These are phyloP conservation scores for Saposhnikovia divaricata DNA, from an alignment of 129 eudicot species.

Conservation along the genomic window DNA sequence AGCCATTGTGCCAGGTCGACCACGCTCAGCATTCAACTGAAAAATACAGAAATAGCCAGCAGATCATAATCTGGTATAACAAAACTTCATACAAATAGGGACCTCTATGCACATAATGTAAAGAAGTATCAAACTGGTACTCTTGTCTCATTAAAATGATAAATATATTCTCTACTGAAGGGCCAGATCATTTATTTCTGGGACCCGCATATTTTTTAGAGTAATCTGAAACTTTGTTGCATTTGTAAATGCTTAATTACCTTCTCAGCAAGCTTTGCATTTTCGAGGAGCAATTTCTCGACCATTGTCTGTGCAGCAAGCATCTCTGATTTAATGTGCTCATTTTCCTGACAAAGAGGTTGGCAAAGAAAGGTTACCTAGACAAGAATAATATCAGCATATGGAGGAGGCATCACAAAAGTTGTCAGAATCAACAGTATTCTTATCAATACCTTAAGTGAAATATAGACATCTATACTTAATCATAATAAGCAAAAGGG, in stretches of 20 bases:
- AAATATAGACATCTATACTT: background rate
- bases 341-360: slow-evolving; percentile 29
- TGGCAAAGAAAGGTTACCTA: slow-evolving; percentile 12
- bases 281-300: slow-evolving; percentile 59
- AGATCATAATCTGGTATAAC: background rate
- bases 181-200: background rate
- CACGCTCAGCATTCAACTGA: slow-evolving; percentile 59
- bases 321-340: slow-evolving; percentile 34
- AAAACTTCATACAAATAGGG: background rate
- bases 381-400: background rate
- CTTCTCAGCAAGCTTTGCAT: slow-evolving; percentile 65
- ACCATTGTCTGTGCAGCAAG: slow-evolving; percentile 53
- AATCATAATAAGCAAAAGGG: too few species aligned
- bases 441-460: background rate
- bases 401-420: background rate
- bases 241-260: slow-evolving; percentile 23
- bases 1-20: slow-evolving; percentile 15
- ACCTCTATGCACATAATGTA: background rate
- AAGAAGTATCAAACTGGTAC: background rate
- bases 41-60: slow-evolving; percentile 17
- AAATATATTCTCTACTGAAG: background rate
- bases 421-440: background rate
- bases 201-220: background rate
- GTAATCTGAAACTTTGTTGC: background rate
- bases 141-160: background rate